Conservation (phyloP, 306 rosid genomes). For the Lablab purpureus region DNA sequence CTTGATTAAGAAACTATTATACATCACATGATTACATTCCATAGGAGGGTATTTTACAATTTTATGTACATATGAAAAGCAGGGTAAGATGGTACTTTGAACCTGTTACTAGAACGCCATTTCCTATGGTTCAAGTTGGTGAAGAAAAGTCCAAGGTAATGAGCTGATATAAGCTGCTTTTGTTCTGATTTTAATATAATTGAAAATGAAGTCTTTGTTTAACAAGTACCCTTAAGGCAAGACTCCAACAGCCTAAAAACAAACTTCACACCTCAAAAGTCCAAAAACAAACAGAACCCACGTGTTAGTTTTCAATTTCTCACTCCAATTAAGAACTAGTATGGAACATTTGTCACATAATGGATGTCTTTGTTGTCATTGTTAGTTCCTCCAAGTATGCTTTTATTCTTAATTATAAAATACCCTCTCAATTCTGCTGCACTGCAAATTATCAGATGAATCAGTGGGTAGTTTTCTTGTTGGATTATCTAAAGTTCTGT, state of each 20-base stretch:
- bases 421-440: conserved; percentile 45
- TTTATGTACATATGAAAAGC: conserved; percentile 21
- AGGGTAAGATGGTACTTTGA: conserved; percentile 52
- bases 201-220: conserved; percentile 38
- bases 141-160: conserved; percentile 67
- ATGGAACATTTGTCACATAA: conserved; percentile 58
- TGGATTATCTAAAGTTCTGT: conserved; percentile 42
- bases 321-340: conserved; percentile 41
- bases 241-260: conserved; percentile 76
- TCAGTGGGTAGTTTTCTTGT: conserved; percentile 44
- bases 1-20: neutral
- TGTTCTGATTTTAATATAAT: conserved; percentile 49
- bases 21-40: conserved; percentile 21
- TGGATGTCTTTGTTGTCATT: conserved; percentile 58
- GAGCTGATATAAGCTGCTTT: conserved; percentile 49
- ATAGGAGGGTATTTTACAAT: conserved; percentile 10
- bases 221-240: conserved; percentile 54
- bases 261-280: conserved; percentile 86
- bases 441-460: conserved; percentile 48
- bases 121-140: conserved; percentile 48
- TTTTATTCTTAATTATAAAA: conserved; percentile 33
- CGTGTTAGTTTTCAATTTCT: conserved; percentile 57
- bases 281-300: conserved; percentile 63
- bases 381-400: conserved; percentile 50
- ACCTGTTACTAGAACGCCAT: conserved; percentile 40